Percentiles rank a stretch among this genome's conserved stretches.
Evolutionary conservation across 495 filamentous ascomycete genomes (phyloP).

Genomic region (Thozetella sp.): DNA sequence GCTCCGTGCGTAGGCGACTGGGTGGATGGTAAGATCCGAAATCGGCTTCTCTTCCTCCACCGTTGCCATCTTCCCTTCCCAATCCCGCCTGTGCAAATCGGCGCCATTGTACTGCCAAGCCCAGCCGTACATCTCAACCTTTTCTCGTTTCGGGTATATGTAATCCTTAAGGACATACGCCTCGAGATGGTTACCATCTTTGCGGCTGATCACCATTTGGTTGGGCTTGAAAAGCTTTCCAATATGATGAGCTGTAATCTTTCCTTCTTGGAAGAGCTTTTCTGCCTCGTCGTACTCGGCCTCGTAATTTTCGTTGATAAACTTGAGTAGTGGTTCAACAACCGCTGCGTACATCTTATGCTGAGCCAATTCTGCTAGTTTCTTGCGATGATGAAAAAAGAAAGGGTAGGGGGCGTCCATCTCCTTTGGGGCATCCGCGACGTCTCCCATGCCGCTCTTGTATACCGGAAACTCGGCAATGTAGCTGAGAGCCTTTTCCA

Average conservation of each 20-base stretch:
- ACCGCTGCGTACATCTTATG: not conserved
- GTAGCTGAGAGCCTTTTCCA: not conserved
- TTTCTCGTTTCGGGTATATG: not conserved
- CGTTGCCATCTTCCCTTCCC: not conserved
- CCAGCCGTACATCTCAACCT: not conserved
- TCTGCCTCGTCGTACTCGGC: not conserved
- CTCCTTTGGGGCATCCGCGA: not conserved
- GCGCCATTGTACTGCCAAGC: not conserved
- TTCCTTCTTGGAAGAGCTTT: not conserved
- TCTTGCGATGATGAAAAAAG: conserved; percentile 2
- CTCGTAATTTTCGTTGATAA: not conserved
- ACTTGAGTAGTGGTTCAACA: not conserved
- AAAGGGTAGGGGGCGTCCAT: not conserved
- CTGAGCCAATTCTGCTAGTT: not conserved
- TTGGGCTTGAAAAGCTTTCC: conserved; percentile 1
- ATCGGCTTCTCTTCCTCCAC: not conserved
- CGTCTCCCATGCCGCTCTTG: not conserved
- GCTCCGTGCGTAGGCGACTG: not conserved
- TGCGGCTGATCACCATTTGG: conserved; percentile 2
- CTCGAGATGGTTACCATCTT: not conserved
- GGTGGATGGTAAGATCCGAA: not conserved
- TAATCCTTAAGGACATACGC: not conserved
- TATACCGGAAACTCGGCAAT: conserved; percentile 2
- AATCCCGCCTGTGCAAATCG: not conserved
- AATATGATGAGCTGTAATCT: not conserved